Evolutionary conservation across 2,329 filamentous ascomycete genomes (phyloP).

Genomic region (Ceratocystis cacaofunesta): DNA sequence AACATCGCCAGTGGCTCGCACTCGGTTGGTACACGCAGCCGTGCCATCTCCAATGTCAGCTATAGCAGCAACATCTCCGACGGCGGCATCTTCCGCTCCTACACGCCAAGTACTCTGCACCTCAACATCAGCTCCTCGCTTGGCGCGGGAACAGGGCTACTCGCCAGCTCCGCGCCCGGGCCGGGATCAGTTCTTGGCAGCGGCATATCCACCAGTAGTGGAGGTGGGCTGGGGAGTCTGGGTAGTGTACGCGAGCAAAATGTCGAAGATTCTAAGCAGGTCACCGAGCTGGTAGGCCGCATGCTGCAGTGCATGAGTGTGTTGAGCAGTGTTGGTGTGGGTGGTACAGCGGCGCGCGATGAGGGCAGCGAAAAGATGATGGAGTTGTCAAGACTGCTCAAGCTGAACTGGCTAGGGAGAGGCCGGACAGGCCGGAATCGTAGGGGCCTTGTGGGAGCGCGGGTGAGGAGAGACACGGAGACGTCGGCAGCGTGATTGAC

Average conservation of each 20-base stretch:
- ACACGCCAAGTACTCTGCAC: conserved; percentile 32
- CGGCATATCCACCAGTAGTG: conserved; percentile 9
- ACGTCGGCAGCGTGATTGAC: not conserved
- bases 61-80: conserved; percentile 37
- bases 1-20: conserved; percentile 44
- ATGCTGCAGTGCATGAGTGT: conserved; percentile 97
- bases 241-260: conserved; percentile 40
- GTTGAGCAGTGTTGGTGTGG: conserved; percentile 52
- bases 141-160: conserved; percentile 15
- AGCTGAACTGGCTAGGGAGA: conserved; percentile 90
- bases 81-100: conserved; percentile 30
- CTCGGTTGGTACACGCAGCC: conserved; percentile 37
- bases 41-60: conserved; percentile 76
- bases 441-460: conserved; percentile 69
- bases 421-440: conserved; percentile 80
- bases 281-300: conserved; percentile 85
- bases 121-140: conserved; percentile 23
- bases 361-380: conserved; percentile 65
- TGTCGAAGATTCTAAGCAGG: conserved; percentile 55
- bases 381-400: conserved; percentile 70
- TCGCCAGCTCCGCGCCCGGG: not conserved
- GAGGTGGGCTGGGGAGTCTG: not conserved
- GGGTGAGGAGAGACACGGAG: conserved; percentile 35
- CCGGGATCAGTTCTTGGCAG: not conserved
- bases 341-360: conserved; percentile 40